These are phyloP conservation scores for Gaeumannomyces tritici DNA, from an alignment of 2,329 filamentous ascomycete species.

Conservation along the genomic window DNA sequence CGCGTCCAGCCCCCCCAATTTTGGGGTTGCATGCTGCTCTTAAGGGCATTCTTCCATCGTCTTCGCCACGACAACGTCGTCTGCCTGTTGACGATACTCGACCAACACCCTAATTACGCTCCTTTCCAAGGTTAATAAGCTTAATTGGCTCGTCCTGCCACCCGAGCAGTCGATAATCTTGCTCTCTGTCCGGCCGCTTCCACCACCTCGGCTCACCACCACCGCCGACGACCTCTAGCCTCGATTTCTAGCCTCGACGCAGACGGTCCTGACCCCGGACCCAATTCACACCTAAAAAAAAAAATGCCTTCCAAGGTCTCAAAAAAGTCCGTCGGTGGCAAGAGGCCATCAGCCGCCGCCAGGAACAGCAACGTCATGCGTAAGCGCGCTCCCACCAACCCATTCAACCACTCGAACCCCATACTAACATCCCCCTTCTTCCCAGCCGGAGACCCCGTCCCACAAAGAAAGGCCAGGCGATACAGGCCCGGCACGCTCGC, in stretches of 20 bases:
- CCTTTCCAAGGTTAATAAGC: no score
- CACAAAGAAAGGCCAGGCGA: constrained; percentile 49
- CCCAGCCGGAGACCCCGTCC: constrained; percentile 66
- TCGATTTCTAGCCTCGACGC: background rate
- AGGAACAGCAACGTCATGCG: constrained; percentile 31
- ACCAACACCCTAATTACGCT: background rate
- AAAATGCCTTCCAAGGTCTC: background rate
- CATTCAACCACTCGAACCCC: no score
- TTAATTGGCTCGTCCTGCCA: background rate
- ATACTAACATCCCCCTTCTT: constrained; percentile 13
- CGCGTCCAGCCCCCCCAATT: constrained; percentile 1
- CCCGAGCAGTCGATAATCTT: background rate
- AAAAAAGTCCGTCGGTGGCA: background rate
- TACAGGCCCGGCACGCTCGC: constrained; percentile 77
- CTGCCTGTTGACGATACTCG: background rate
- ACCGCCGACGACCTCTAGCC: background rate
- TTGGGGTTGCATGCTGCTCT: background rate
- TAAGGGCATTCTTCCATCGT: background rate
- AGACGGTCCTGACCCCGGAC: background rate
- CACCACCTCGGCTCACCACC: background rate
- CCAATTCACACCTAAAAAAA: background rate
- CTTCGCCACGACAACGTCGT: background rate
- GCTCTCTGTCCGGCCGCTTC: background rate
- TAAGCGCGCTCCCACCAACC: constrained; percentile 13
- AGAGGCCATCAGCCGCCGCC: background rate